Evolutionary conservation across 495 filamentous ascomycete species (phyloP).

Genomic region (Penicillium herquei): DNA sequence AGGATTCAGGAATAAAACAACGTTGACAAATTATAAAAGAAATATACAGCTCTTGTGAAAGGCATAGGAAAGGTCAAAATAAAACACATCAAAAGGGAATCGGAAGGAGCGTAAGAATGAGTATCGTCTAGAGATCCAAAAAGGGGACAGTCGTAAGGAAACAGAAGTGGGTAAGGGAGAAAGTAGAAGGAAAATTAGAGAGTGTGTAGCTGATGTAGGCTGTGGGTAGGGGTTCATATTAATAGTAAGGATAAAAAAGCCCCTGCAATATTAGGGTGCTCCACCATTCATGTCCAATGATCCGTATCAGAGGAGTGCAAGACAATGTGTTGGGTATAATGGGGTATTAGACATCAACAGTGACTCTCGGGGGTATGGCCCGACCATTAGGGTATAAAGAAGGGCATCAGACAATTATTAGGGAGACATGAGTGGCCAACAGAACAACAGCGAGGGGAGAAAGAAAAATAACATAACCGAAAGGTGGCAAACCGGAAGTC

Average conservation of each 20-base stretch:
- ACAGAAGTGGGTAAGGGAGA: neutral
- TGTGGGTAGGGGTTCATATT: neutral
- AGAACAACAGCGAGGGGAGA: neutral
- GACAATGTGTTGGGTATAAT: constrained; percentile 19
- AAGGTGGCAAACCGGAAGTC: neutral
- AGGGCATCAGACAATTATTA: constrained; percentile 16
- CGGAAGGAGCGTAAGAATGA: neutral
- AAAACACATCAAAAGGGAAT: neutral
- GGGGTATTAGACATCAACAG: constrained; percentile 20
- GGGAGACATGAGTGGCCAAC: neutral
- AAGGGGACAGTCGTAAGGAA: neutral
- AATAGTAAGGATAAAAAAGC: neutral
- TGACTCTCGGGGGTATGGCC: constrained; percentile 9
- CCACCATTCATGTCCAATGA: constrained; percentile 3
- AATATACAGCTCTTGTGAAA: neutral
- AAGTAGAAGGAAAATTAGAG: neutral
- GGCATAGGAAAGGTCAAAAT: neutral
- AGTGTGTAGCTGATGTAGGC: neutral
- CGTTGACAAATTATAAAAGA: neutral
- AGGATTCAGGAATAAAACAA: too few relatives aligned
- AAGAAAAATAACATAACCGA: neutral
- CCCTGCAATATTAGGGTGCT: neutral
- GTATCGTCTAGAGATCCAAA: neutral
- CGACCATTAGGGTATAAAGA: constrained; percentile 29
- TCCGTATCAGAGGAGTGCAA: constrained; percentile 5